These are phyloP conservation scores for Fusarium multiceps DNA, from an alignment of 2,329 filamentous ascomycete species.

Conservation along the genomic window DNA sequence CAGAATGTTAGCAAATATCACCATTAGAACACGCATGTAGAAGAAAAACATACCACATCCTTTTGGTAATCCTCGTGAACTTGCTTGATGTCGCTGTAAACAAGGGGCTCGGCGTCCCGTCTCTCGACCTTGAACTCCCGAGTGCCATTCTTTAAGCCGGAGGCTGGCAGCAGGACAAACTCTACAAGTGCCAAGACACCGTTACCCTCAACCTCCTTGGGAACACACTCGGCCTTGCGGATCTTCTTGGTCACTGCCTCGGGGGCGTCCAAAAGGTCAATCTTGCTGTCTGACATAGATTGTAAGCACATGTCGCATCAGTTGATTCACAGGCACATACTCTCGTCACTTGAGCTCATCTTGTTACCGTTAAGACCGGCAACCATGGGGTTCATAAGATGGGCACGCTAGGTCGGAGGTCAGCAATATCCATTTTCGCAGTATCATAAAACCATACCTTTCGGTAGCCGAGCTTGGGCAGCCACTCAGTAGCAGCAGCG, in stretches of 20 bases:
- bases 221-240: conserved; percentile 83
- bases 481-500: conserved; percentile 82
- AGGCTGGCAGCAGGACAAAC: conserved; percentile 83
- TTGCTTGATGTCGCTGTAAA: conserved; percentile 80
- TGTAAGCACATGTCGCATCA: not conserved
- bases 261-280: conserved; percentile 86
- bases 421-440: not conserved
- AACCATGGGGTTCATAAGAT: conserved; percentile 78
- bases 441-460: conserved; percentile 55
- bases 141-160: conserved; percentile 67
- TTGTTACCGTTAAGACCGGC: conserved; percentile 86
- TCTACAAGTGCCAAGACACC: conserved; percentile 89
- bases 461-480: conserved; percentile 87
- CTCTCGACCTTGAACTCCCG: conserved; percentile 76
- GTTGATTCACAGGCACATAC: conserved; percentile 49
- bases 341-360: conserved; percentile 82
- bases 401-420: conserved; percentile 48
- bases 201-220: conserved; percentile 83
- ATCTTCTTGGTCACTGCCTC: conserved; percentile 85
- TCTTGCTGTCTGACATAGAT: conserved; percentile 75
- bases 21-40: not conserved
- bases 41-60: conserved; percentile 70
- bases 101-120: conserved; percentile 77
- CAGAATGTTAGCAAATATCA: not conserved
- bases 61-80: conserved; percentile 83